Evolutionary conservation across 495 filamentous ascomycete genomes (phyloP), one percentile per base, ranked within the genome.

Genomic region (Penicillium desertorum): DNA sequence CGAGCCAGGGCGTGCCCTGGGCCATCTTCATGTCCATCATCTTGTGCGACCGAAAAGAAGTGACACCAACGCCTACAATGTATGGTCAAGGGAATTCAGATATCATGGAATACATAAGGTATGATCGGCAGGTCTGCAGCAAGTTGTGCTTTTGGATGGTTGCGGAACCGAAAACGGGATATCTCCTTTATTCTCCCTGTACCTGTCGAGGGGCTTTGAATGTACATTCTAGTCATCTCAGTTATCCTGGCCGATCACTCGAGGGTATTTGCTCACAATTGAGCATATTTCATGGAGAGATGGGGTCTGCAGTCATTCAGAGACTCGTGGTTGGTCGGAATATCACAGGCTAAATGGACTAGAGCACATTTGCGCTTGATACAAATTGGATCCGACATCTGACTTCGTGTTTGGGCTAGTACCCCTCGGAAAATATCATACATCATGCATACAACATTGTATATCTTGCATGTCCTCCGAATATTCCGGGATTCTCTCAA

Each of bases 1-100:
- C 70, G 1, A 80, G 71, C 78, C 78, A 79, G 58, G 76, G 76
- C 1, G 61, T 36, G 10, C 56, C 42, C 8, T 43, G 22, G 11
- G 30, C 16, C 42, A 61, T 64, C 19, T 62, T 22, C 67, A 61
- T 69, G 19, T 63, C 56, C 60, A 60, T 65, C 23, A 63, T 58
- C 60, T 61, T 70, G 47, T 25, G 17, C 44, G 22, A 32, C 2
- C 9, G 23, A 29, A 43, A 23, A 20, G 20, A 32, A 39, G 36
- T n/a, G 36, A n/a, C 3, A 39, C 36, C n/a, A 39, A 39, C 6
- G 17, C 36, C 16, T 20, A 39, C 32, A 10, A 23, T 11, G 19
- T 47, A 20, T 39, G 1, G 14, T 51, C 12, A 41, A 39, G 17
- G 14, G 2, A 25, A 49, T 32, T 10, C 27, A 7, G n/a, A 52